Evolutionary conservation across 768 basidiomycete genomes (phyloP).

Genomic region (Trametes sanguinea): DNA sequence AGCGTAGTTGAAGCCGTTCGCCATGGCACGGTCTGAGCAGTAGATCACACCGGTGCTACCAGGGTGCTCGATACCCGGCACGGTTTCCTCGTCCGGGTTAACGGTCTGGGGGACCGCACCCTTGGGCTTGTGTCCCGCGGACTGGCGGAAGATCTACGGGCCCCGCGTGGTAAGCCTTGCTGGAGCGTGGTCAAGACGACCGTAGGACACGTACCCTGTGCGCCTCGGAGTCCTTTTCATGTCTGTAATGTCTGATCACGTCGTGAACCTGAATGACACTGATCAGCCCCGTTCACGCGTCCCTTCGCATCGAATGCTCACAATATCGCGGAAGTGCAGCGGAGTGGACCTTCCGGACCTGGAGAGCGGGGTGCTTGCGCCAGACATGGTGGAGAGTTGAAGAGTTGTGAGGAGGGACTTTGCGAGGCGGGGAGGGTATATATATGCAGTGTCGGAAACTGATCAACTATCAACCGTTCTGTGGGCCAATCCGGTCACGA

Average conservation of each 20-base stretch:
- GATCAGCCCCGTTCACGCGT: neutral
- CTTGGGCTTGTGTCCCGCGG: constrained; percentile 69
- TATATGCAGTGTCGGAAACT: constrained; percentile 11
- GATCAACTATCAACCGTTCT: neutral
- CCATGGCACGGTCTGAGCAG: constrained; percentile 92
- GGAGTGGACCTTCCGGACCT: constrained; percentile 27
- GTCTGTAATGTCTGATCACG: constrained; percentile 64
- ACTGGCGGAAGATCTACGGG: constrained; percentile 71
- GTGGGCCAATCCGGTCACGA: neutral
- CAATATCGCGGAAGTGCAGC: constrained; percentile 24
- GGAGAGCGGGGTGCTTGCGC: constrained; percentile 19
- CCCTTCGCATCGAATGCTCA: neutral
- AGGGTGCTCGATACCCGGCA: constrained; percentile 85
- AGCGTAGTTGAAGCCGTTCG: constrained; percentile 87
- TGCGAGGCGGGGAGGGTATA: neutral
- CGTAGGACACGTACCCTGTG: constrained; percentile 57
- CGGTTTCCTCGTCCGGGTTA: constrained; percentile 85
- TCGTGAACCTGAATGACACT: constrained; percentile 58
- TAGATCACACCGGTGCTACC: constrained; percentile 71
- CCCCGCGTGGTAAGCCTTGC: neutral
- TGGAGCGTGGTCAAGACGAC: neutral
- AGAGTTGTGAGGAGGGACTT: neutral
- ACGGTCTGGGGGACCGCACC: constrained; percentile 66
- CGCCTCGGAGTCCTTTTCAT: constrained; percentile 86
- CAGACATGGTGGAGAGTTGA: constrained; percentile 26